Evolutionary conservation across 371 early-diverging fungal genomes (phyloP).

Genomic region (Polyrhizophydium stewartii): DNA sequence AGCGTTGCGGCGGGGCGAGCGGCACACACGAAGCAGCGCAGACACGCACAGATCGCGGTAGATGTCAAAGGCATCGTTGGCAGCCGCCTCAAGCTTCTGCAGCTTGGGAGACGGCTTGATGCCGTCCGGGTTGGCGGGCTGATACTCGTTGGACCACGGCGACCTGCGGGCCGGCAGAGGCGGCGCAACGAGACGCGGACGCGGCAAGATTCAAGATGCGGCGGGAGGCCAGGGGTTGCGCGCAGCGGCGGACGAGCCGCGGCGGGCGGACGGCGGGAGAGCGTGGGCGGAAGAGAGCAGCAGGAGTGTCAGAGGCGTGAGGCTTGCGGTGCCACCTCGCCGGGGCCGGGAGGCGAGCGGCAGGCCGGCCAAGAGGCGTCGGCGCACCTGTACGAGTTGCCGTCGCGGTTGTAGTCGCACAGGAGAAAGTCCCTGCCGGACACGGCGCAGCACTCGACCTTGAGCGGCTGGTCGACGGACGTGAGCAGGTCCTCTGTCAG

Average conservation of each 20-base stretch:
- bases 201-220: too few relatives aligned
- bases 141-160: constrained; percentile 95
- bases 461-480: constrained; percentile 90
- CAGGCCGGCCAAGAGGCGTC: too few relatives aligned
- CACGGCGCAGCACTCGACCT: constrained; percentile 64
- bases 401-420: constrained; percentile 96
- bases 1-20: not conserved
- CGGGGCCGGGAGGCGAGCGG: too few relatives aligned
- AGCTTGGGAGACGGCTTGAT: constrained; percentile 70
- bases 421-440: constrained; percentile 81
- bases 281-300: too few relatives aligned
- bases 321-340: too few relatives aligned
- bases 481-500: constrained; percentile 87
- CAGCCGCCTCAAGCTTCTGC: constrained; percentile 83
- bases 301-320: too few relatives aligned
- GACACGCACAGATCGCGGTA: constrained; percentile 79
- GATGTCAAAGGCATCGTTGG: constrained; percentile 94
- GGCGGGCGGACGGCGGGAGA: too few relatives aligned
- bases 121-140: constrained; percentile 80
- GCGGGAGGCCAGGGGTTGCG: too few relatives aligned
- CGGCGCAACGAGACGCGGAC: constrained; percentile 10
- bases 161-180: too few relatives aligned
- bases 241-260: too few relatives aligned
- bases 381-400: constrained; percentile 84
- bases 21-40: too few relatives aligned